Conservation (phyloP, 2,329 filamentous ascomycete species). For the Penicillium sp. region DNA sequence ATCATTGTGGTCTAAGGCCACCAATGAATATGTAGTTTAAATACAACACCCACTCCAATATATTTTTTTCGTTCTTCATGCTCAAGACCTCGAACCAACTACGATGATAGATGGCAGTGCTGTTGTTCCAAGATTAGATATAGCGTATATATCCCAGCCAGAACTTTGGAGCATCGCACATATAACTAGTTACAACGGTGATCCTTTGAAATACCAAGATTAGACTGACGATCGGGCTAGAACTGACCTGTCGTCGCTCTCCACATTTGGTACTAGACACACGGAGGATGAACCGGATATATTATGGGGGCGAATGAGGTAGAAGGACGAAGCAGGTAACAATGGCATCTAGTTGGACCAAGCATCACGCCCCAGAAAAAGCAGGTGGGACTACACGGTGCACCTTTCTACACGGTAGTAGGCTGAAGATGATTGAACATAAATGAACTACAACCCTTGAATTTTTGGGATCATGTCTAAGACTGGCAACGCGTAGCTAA, state of each 20-base stretch:
- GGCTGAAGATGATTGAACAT: conserved; percentile 4
- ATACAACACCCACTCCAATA: neutral
- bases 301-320: neutral
- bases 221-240: neutral
- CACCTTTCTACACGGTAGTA: neutral
- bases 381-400: neutral
- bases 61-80: neutral
- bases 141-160: neutral
- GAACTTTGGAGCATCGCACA: too few species aligned
- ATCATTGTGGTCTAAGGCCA: neutral
- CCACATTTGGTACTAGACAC: neutral
- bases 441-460: conserved; percentile 12
- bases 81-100: neutral
- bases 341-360: neutral
- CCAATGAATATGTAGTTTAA: neutral
- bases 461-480: conserved; percentile 14
- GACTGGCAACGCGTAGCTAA: conserved; percentile 13
- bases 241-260: neutral
- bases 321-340: neutral
- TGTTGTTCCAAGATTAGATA: neutral
- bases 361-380: neutral
- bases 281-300: neutral
- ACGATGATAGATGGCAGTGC: neutral
- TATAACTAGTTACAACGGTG: too few species aligned
- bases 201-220: neutral